A percentile compares a stretch with the other conserved stretches of the same genome.
Evolutionary conservation across 1,284 basidiomycete species (phyloP).

Genomic region (Prillingera fragicola): DNA sequence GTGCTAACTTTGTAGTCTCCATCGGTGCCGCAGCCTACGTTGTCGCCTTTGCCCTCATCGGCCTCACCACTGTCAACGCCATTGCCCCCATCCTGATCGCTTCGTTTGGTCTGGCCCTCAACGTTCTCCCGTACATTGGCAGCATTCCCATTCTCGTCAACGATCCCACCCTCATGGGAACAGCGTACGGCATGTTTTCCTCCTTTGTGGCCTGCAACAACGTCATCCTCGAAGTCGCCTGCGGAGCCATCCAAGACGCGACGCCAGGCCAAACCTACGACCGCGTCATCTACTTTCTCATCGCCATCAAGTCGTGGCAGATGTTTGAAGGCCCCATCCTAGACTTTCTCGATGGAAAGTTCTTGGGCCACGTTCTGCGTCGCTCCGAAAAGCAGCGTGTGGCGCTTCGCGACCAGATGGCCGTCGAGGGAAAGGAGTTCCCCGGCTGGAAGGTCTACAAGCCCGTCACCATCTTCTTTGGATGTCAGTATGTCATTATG

Average conservation of each 20-base stretch:
- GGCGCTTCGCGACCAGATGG: slow-evolving; percentile 17
- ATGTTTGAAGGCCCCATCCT: slow-evolving; percentile 35
- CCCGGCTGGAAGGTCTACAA: slow-evolving; percentile 8
- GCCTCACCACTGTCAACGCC: slow-evolving; percentile 38
- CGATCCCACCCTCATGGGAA: slow-evolving; percentile 41
- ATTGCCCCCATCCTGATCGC: slow-evolving; percentile 39
- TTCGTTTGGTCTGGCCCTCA: slow-evolving; percentile 35
- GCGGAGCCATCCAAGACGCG: slow-evolving; percentile 42
- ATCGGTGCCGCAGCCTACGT: slow-evolving; percentile 36
- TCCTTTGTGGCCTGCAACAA: slow-evolving; percentile 18
- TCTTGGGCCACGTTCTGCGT: slow-evolving; percentile 28
- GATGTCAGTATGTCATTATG: slow-evolving; percentile 13
- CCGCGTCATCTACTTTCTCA: slow-evolving; percentile 41
- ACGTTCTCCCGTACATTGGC: slow-evolving; percentile 39
- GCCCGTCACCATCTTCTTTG: slow-evolving; percentile 9
- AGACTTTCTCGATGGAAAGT: slow-evolving; percentile 20
- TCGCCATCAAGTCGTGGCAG: slow-evolving; percentile 43
- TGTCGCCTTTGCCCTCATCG: slow-evolving; percentile 40
- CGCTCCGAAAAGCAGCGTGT: slow-evolving; percentile 30
- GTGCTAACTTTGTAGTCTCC: slow-evolving; percentile 5
- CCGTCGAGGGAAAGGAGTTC: slow-evolving; percentile 9
- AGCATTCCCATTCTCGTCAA: slow-evolving; percentile 43
- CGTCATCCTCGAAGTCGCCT: slow-evolving; percentile 38
- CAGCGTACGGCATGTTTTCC: slow-evolving; percentile 45
- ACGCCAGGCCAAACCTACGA: slow-evolving; percentile 33